Percentiles rank a stretch among this genome's conserved stretches.
phyloP scores from a whole-genome alignment of 2,329 filamentous ascomycete genomes.

The Colletotrichum sp. region DNA sequence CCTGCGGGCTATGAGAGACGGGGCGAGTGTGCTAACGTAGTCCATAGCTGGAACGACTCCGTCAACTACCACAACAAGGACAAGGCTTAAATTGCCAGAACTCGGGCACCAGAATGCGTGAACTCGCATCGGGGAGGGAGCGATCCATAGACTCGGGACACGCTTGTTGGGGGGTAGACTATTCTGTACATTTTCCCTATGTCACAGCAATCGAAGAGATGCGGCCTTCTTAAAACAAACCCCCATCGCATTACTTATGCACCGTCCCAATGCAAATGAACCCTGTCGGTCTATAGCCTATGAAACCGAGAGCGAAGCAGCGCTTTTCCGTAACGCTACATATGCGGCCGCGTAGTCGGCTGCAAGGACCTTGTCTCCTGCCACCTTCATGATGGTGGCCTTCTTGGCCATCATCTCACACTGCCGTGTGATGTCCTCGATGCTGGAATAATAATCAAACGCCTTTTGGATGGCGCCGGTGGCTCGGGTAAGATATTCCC shows the following conservation, averaged over 20 bases:
- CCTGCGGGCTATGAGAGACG: background rate
- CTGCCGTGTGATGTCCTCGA: conserved; percentile 73
- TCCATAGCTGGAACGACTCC: conserved; percentile 82
- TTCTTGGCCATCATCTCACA: conserved; percentile 85
- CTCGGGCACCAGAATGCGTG: background rate
- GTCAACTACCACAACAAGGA: conserved; percentile 99
- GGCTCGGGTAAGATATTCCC: conserved; percentile 64
- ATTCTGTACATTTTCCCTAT: conserved; percentile 31
- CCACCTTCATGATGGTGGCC: conserved; percentile 74
- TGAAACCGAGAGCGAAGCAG: conserved; percentile 15
- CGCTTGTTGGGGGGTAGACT: conserved; percentile 14
- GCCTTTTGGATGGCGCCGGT: conserved; percentile 67
- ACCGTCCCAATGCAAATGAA: background rate
- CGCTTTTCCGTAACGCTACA: conserved; percentile 55
- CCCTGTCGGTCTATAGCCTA: background rate
- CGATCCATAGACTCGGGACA: conserved; percentile 18
- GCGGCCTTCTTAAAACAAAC: background rate
- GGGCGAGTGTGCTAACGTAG: conserved; percentile 21
- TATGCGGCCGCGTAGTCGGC: conserved; percentile 73
- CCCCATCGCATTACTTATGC: background rate
- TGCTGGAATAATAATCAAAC: conserved; percentile 66
- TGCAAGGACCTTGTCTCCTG: conserved; percentile 67
- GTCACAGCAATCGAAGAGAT: conserved; percentile 17
- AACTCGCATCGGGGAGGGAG: background rate
- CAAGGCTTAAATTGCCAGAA: conserved; percentile 52